Base-by-base conservation (phyloP, 2,329 filamentous ascomycete genomes). In the Penicillium nordicum region DNA sequence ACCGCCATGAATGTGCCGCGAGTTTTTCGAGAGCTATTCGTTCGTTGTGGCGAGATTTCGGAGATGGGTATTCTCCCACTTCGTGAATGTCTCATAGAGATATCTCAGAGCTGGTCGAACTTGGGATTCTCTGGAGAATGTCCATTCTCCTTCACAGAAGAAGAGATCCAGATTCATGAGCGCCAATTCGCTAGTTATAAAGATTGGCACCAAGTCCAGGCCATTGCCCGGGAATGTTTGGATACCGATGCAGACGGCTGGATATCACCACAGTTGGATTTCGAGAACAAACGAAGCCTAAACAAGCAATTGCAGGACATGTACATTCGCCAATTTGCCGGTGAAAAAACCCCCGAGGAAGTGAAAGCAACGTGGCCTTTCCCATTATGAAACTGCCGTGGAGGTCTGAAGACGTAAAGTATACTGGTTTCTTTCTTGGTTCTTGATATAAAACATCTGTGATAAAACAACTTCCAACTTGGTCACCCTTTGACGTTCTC, bases 401-500 rank as follows among this genome's bases (percentile, higher is more conserved):
- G 23, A 37, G 7, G 16, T 16, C 21, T 16, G n/a, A 23, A 41
- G 32, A 21, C 25, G 11, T 23, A 40, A 21, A 32, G 11, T 23
- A 40, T 9, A 40, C 27, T n/a, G 18, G 16, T 47, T 46, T 29
- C 21, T 27, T 37, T 40, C 21, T 44, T 45, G n/a, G n/a, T 30
- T 36, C 14, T 34, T 27, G 42, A 25, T 27, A 25, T 42, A 8
- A 23, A 43, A 18, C 7, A 29, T 41, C 12, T 25, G 14, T 16
- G 34, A 42, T 29, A 43, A 1, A 8, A 38, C 12, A 38, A 27
- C 29, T 11, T 16, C 12, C 25, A 50, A n/a, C 11, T 21, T 29
- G 18, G 18, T 41, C 52, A 52, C 32, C 48, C 43, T 50, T 49
- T 58, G 48, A 38, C 44, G 3, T 56, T 56, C 18, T 53, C 58